These are phyloP conservation scores for Polymyxa betae DNA, from an alignment of 208 protist genomes.

Conservation along the genomic window DNA sequence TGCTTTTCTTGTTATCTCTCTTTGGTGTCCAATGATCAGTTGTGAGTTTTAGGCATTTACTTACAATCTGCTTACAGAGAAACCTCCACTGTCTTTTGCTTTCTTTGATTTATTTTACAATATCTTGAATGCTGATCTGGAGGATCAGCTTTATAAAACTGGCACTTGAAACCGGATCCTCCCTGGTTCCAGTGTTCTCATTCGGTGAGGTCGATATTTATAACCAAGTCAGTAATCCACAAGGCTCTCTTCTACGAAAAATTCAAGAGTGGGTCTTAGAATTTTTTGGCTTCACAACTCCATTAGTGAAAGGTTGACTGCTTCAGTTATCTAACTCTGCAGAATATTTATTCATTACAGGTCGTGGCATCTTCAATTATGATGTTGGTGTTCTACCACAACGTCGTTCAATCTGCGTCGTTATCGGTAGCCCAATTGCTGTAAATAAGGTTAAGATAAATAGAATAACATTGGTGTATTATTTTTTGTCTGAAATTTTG, in stretches of 20 bases:
- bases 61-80: too few species aligned
- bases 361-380: slow-evolving; percentile 68
- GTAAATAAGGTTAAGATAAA: neutral
- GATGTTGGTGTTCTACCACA: slow-evolving; percentile 64
- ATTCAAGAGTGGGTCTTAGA: slow-evolving; percentile 46
- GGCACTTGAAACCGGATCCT: slow-evolving; percentile 57
- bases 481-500: neutral
- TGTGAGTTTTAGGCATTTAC: too few species aligned
- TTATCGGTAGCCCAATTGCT: slow-evolving; percentile 58
- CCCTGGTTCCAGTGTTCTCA: slow-evolving; percentile 66
- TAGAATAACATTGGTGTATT: neutral
- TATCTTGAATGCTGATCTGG: neutral
- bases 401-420: slow-evolving; percentile 58
- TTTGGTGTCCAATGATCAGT: too few species aligned
- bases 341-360: neutral
- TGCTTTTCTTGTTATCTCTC: too few species aligned
- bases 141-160: slow-evolving; percentile 58
- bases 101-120: too few species aligned
- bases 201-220: slow-evolving; percentile 70
- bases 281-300: slow-evolving; percentile 64
- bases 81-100: too few species aligned
- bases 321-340: neutral
- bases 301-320: slow-evolving; percentile 57
- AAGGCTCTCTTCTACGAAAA: slow-evolving; percentile 62
- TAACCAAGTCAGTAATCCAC: slow-evolving; percentile 56